phyloP scores from a whole-genome alignment of 306 rosid genomes.

The Astragalus glycyphyllos region DNA sequence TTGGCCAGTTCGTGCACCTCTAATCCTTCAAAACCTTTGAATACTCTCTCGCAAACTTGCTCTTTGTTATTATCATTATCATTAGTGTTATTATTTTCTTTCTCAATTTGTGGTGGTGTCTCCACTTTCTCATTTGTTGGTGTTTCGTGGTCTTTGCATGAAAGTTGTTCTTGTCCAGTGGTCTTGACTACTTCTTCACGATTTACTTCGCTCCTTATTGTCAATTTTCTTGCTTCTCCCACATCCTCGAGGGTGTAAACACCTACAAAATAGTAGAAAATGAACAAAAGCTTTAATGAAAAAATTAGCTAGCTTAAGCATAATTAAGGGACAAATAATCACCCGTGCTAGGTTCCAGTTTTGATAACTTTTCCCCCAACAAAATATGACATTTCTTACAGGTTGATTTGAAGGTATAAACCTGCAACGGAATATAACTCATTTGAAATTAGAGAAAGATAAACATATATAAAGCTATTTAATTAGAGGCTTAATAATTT shows the following conservation, averaged over 20 bases:
- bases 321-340: not conserved
- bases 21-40: conserved; percentile 16
- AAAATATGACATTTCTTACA: conserved; percentile 23
- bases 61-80: too few species aligned
- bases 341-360: not conserved
- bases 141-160: not conserved
- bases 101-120: not conserved
- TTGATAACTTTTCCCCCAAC: not conserved
- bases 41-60: not conserved
- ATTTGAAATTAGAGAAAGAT: not conserved
- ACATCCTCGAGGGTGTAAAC: not conserved
- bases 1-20: not conserved
- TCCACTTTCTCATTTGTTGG: conserved; percentile 1
- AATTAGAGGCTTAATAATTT: not conserved
- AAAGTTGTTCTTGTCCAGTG: not conserved
- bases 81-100: conserved; percentile 2
- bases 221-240: conserved; percentile 18
- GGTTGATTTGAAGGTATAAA: not conserved
- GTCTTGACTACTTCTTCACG: not conserved
- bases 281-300: too few species aligned
- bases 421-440: conserved; percentile 1
- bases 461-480: not conserved
- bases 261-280: not conserved
- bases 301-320: not conserved
- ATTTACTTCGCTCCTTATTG: not conserved